Conservation (phyloP, 225 moss, liverwort and hornwort genomes). For the Pleurozium schreberi region DNA sequence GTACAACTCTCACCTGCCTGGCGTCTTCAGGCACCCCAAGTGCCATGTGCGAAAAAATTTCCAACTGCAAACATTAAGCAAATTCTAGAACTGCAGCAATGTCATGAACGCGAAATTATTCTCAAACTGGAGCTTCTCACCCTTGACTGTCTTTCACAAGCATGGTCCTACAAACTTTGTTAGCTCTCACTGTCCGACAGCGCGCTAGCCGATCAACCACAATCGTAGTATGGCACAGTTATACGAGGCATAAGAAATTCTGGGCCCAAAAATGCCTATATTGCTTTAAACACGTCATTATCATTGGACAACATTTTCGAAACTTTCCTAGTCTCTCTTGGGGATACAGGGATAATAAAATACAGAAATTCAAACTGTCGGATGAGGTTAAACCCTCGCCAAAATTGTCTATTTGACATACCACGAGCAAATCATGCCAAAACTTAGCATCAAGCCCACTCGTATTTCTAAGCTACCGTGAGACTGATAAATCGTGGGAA, state of each 20-base stretch:
- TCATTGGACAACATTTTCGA: not conserved
- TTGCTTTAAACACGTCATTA: not conserved
- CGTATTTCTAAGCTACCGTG: not conserved
- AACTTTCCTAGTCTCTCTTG: not conserved
- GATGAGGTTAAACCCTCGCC: not conserved
- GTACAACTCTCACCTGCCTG: too few relatives aligned
- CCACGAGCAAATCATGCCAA: not conserved
- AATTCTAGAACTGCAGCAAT: not conserved
- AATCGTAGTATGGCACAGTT: not conserved
- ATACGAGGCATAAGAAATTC: too few relatives aligned
- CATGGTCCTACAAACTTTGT: slow-evolving; percentile 11
- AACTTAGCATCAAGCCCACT: not conserved
- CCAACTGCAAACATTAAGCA: slow-evolving; percentile 1
- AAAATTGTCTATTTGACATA: not conserved
- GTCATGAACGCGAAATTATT: slow-evolving; percentile 18
- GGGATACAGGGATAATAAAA: not conserved
- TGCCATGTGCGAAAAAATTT: slow-evolving; percentile 41
- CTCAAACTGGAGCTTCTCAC: slow-evolving; percentile 33
- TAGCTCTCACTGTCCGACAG: too few relatives aligned
- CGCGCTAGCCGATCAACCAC: too few relatives aligned
- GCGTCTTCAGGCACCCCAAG: slow-evolving; percentile 9
- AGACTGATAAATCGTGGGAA: not conserved
- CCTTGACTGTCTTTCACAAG: not conserved
- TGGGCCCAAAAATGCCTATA: not conserved
- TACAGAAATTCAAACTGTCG: not conserved